Conservation (phyloP, 2,329 filamentous ascomycete species). For the Fusarium sp. region DNA sequence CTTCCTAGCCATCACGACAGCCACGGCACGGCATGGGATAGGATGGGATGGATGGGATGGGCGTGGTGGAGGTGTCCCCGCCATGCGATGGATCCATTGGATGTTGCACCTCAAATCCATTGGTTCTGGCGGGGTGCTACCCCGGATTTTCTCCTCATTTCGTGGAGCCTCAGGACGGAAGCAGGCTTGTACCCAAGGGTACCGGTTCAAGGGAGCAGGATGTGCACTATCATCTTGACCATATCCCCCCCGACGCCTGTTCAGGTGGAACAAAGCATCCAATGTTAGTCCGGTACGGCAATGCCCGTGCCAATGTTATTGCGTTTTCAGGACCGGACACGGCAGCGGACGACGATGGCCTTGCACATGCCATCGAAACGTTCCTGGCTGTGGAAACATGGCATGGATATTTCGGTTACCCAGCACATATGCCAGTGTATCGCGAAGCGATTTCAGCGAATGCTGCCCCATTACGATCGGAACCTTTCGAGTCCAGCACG, state of each 20-base stretch:
- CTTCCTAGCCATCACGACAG: not conserved
- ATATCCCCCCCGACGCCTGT: not conserved
- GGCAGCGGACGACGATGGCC: not conserved
- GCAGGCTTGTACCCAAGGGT: not conserved
- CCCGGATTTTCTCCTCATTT: constrained; percentile 15
- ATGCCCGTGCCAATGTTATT: not conserved
- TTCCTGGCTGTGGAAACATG: not conserved
- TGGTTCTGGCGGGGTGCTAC: not conserved
- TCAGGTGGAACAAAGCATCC: not conserved
- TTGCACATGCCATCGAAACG: not conserved
- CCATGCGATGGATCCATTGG: not conserved
- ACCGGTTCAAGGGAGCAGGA: not conserved
- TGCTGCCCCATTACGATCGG: not conserved
- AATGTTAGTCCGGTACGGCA: not conserved
- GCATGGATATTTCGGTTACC: not conserved
- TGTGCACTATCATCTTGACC: not conserved
- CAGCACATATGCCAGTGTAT: not conserved
- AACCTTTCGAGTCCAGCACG: not conserved
- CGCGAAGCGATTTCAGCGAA: not conserved
- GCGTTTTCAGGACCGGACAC: not conserved
- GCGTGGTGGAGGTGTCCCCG: constrained; percentile 1
- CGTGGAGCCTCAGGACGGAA: constrained; percentile 11
- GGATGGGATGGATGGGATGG: not conserved
- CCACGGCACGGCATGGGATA: not conserved
- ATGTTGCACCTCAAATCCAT: not conserved